Conservation (phyloP, 352 stramenopile species). For the Phytophthora tubulina region DNA sequence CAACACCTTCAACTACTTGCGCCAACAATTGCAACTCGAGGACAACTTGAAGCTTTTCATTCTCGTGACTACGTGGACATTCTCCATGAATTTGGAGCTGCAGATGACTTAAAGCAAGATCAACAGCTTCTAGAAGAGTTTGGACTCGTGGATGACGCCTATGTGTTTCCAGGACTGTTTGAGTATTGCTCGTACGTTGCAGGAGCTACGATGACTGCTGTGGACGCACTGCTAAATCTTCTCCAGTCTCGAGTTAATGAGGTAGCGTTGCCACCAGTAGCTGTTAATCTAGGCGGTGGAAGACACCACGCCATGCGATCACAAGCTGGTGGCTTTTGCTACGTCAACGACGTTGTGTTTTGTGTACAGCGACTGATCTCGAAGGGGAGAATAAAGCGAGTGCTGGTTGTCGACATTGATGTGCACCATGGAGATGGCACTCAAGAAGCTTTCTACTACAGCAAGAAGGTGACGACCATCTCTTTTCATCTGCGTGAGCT, state of each 20-base stretch:
- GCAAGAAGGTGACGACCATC: constrained; percentile 52
- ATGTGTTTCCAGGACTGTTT: constrained; percentile 61
- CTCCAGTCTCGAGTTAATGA: constrained; percentile 17
- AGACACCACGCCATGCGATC: constrained; percentile 98
- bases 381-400: constrained; percentile 50
- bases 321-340: constrained; percentile 95
- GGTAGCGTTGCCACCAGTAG: constrained; percentile 56
- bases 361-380: constrained; percentile 98
- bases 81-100: constrained; percentile 13
- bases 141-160: constrained; percentile 74
- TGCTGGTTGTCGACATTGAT: constrained; percentile 70
- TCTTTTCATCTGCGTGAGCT: constrained; percentile 64
- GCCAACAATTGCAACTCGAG: constrained; percentile 39
- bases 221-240: constrained; percentile 55
- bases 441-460: constrained; percentile 70
- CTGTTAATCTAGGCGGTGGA: constrained; percentile 97
- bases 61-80: constrained; percentile 15
- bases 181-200: constrained; percentile 70
- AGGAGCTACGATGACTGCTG: constrained; percentile 68
- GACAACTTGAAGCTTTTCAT: constrained; percentile 52
- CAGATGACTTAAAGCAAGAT: neutral
- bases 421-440: constrained; percentile 72
- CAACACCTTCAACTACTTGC: constrained; percentile 48
- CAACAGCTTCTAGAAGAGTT: constrained; percentile 35
- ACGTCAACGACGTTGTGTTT: constrained; percentile 98